Evolutionary conservation across 192 early-diverging fungal genomes (phyloP).

Genomic region (Neocallimastix lanati): DNA sequence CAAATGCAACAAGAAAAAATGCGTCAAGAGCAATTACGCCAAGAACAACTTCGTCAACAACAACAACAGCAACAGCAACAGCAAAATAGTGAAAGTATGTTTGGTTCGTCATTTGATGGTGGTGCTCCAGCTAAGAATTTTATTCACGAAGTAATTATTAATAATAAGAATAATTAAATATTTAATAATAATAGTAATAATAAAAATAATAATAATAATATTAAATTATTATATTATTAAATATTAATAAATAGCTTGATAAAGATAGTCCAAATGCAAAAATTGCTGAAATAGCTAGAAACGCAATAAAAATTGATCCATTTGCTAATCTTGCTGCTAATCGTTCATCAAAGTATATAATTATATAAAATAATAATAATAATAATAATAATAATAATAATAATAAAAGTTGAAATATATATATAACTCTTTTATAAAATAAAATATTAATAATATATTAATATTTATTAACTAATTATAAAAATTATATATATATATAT

Average conservation of each 20-base stretch:
- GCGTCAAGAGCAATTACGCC: not conserved
- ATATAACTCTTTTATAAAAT: too few relatives aligned
- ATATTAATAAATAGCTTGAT: too few relatives aligned
- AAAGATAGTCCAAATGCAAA: constrained; percentile 12
- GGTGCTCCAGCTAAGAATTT: constrained; percentile 17
- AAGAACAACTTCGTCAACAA: not conserved
- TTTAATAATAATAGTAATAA: too few relatives aligned
- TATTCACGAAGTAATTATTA: constrained; percentile 13
- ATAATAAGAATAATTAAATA: not conserved
- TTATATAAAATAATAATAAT: too few relatives aligned
- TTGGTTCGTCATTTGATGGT: constrained; percentile 27
- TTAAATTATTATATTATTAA: too few relatives aligned
- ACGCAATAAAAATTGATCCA: constrained; percentile 29
- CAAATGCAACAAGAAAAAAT: too few relatives aligned
- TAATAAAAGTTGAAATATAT: too few relatives aligned
- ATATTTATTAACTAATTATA: too few relatives aligned
- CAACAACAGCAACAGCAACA: constrained; percentile 3
- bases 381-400: too few relatives aligned
- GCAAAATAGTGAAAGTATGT: constrained; percentile 1
- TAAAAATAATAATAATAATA: too few relatives aligned
- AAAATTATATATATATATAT: too few relatives aligned
- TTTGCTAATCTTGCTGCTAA: constrained; percentile 27
- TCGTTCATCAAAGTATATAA: not conserved
- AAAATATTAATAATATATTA: too few relatives aligned
- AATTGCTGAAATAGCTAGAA: constrained; percentile 29